Evolutionary conservation across 2,329 filamentous ascomycete genomes (phyloP), one percentile per base, ranked within the genome.

Genomic region (Exophiala dermatitidis): DNA sequence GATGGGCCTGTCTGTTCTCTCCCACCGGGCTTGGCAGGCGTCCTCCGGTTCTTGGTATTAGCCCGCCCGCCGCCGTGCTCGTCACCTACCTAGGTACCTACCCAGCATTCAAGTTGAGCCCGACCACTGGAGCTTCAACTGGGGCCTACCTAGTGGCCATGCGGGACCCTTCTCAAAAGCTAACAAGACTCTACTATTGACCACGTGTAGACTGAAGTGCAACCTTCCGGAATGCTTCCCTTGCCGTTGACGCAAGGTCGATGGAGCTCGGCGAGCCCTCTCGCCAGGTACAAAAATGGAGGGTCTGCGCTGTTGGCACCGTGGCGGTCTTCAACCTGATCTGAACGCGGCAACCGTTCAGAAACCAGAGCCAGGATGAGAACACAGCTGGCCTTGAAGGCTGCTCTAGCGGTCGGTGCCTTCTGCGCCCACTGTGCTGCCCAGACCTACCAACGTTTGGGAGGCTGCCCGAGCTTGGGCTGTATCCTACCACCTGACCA

Each of bases 401-500:
- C 46, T 37, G 41, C 52, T n/a, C 36, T 57, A 31, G 51, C 53
- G 10, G n/a, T 60, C 28, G 53, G 48, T 19, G 53, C 54, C 42
- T 55, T 57, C 45, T 53, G 54, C 26, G 32, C 33, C 10, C 58
- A 60, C 32, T 59, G 56, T 29, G 36, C 66, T 51, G 76, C 76
- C 34, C 77, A 80, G 66, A 77, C 75, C n/a, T 80, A 76, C 64
- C 77, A 77, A 63, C 71, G 78, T 51, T 68, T 81, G 30, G 77
- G 77, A 58, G 71, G 74, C 50, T 81, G 79, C 63, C 79, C 79
- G 32, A 74, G 72, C 3, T 67, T 82, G 50, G 79, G 78, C 64
- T 78, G 76, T 58, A 71, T 82, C 52, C 76, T 81, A 52, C 79
- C 79, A 46, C 79, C 79, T 19, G 78, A 81, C 60, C 77, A 81